Base-by-base conservation (phyloP, 176 grass and related monocot species). In the Oropetium thomaeum region DNA sequence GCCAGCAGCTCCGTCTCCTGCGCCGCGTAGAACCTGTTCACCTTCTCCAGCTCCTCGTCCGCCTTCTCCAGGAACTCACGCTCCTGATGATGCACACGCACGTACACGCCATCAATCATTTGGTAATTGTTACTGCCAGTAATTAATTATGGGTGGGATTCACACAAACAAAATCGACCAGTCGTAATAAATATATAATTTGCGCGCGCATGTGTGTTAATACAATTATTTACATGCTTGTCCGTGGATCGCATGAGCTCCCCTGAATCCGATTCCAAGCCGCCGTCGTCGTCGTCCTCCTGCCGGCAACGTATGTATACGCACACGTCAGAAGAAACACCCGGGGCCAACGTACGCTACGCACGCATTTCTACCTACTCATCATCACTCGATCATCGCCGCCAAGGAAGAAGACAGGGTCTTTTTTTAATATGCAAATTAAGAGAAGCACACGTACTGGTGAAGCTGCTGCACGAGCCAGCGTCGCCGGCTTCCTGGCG, bases 41-140 rank as follows among this genome's bases (percentile, higher is more conserved):
- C 96, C 75, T 98, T 98, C 58, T 86, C 79, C 48, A 98, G 81
- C 84, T 98, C 96, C 63, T 92, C 76, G 25, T 92, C 87, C 53
- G 90, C 51, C 55, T 44, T 74, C 86, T 95, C 91, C 69, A 92
- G 15, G 0, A 99, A 99, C 59, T 72, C 87, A 10, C 77, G 85
- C 67, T 86, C 89, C 93, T 97, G 66, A n/a, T n/a, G n/a, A n/a
- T n/a, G n/a, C n/a, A n/a, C n/a, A n/a, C n/a, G n/a, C n/a, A n/a
- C n/a, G n/a, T 23, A 58, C 30, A 38, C 17, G 17, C 39, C 5
- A 19, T 22, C 10, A 4, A 35, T 37, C 27, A 13, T 14, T 13
- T 14, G 14, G 10, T 43, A 14, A 13, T 11, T 41, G 39, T 41
- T 1, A 41, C 6, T 41, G n/a, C n/a, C n/a, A n/a, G n/a, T n/a